A percentile compares a stretch with the other conserved stretches of the same genome.
phyloP scores from a whole-genome alignment of 2,329 filamentous ascomycete species.

The Talaromyces sp. region DNA sequence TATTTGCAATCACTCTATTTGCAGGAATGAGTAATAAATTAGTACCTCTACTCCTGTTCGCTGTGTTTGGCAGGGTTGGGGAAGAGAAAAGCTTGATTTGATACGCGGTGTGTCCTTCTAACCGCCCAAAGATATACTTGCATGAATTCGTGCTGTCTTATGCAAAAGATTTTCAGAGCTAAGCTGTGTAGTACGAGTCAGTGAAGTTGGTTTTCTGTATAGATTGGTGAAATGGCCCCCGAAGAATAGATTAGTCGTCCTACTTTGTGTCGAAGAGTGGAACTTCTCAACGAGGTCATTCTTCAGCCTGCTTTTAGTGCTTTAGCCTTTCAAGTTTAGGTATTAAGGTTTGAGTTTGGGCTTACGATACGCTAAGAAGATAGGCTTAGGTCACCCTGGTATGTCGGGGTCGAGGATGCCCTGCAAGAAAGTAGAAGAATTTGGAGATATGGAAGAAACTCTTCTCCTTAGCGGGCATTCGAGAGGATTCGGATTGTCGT shows the following conservation, averaged over 20 bases:
- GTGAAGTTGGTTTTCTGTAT: neutral
- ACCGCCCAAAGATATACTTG: neutral
- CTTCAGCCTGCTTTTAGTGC: neutral
- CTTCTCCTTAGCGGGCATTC: too few relatives aligned
- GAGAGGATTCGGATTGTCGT: too few relatives aligned
- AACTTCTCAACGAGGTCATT: neutral
- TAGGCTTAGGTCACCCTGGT: too few relatives aligned
- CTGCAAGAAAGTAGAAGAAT: too few relatives aligned
- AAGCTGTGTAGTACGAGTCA: neutral
- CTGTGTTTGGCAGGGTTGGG: too few relatives aligned
- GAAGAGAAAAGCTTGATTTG: neutral
- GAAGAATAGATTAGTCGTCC: neutral
- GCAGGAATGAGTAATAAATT: neutral
- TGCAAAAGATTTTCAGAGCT: neutral
- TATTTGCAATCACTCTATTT: neutral
- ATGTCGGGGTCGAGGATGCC: too few relatives aligned
- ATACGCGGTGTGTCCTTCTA: neutral
- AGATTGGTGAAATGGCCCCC: neutral
- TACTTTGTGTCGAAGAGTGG: neutral
- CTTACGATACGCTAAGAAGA: neutral
- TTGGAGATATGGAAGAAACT: too few relatives aligned
- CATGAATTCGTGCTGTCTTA: too few relatives aligned
- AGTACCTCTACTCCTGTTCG: neutral
- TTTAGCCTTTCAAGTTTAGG: too few relatives aligned
- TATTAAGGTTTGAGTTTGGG: neutral